Percentiles rank a stretch among this genome's conserved stretches.
These are phyloP conservation scores for Hyphodiscus sp. DNA, from an alignment of 2,329 filamentous ascomycete genomes.

Conservation along the genomic window DNA sequence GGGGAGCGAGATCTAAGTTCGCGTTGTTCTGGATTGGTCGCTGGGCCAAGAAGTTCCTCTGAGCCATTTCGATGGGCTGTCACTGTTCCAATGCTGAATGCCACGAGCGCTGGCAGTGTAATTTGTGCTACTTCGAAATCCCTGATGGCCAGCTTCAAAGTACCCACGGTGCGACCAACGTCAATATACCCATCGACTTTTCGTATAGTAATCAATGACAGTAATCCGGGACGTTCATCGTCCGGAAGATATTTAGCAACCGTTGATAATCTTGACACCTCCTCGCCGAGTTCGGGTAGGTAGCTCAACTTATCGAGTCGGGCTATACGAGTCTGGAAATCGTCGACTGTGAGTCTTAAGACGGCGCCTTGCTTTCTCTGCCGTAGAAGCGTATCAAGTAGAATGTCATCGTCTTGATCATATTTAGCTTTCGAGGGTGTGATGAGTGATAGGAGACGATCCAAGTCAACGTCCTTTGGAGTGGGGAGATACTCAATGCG, in stretches of 20 bases:
- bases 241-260: constrained; percentile 94
- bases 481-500: constrained; percentile 64
- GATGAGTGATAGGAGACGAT: constrained; percentile 75
- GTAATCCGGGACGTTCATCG: constrained; percentile 83
- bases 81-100: constrained; percentile 63
- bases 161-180: constrained; percentile 63
- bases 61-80: constrained; percentile 55
- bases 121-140: constrained; percentile 74
- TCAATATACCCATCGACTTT: constrained; percentile 56
- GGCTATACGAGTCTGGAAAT: constrained; percentile 54
- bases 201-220: constrained; percentile 65
- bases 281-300: constrained; percentile 66
- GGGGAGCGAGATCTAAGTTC: constrained; percentile 38
- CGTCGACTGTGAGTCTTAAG: constrained; percentile 61
- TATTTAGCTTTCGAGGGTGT: constrained; percentile 88
- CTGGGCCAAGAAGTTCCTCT: constrained; percentile 65
- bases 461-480: constrained; percentile 75
- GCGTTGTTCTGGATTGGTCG: constrained; percentile 25
- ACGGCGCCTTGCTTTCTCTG: constrained; percentile 85
- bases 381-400: constrained; percentile 82
- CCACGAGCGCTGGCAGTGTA: constrained; percentile 73
- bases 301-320: constrained; percentile 59
- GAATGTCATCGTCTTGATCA: constrained; percentile 83
- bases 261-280: constrained; percentile 74
- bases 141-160: constrained; percentile 48